These are phyloP conservation scores for Megacollybia marginata DNA, from an alignment of 768 basidiomycete species.

Conservation along the genomic window DNA sequence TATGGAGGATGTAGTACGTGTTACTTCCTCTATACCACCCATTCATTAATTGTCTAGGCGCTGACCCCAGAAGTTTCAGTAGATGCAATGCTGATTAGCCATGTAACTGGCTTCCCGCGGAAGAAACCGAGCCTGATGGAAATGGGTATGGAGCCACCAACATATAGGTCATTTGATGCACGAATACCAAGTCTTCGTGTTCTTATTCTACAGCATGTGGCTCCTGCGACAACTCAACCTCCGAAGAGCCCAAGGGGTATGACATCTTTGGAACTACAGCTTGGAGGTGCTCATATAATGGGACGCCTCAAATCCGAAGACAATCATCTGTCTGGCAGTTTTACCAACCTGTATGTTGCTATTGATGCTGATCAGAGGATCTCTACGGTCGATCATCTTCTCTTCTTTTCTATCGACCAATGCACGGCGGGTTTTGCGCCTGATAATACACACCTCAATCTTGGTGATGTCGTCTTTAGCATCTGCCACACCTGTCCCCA, in stretches of 20 bases:
- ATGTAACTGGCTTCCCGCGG: background rate
- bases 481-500: background rate
- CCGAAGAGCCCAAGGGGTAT: no score
- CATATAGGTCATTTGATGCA: background rate
- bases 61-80: slow-evolving; percentile 7
- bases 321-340: background rate
- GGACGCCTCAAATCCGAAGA: background rate
- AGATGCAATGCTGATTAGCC: slow-evolving; percentile 24
- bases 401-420: background rate
- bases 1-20: slow-evolving; percentile 13
- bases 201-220: no score
- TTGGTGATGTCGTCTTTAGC: background rate
- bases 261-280: background rate
- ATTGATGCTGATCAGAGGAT: background rate
- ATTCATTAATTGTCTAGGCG: background rate
- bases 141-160: background rate
- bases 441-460: background rate
- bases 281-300: background rate
- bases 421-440: background rate
- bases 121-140: background rate
- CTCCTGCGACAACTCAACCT: no score
- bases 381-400: background rate
- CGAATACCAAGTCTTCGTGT: no score
- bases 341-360: background rate
- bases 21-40: no score